phyloP scores from a whole-genome alignment of 495 filamentous ascomycete genomes.

The Neurospora sp. region DNA sequence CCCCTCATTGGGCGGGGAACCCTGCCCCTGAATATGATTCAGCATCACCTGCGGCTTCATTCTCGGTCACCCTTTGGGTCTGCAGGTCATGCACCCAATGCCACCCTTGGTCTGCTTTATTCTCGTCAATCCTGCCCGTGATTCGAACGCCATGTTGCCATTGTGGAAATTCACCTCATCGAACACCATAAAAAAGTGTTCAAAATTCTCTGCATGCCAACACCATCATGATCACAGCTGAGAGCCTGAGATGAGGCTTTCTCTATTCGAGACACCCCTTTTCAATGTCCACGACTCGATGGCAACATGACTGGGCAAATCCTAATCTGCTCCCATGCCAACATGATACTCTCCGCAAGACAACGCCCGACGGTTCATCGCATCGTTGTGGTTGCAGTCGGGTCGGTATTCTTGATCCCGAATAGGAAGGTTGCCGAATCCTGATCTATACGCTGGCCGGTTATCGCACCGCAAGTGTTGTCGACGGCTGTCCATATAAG shows the following conservation, averaged over 20 bases:
- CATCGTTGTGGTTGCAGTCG: background rate
- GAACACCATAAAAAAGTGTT: background rate
- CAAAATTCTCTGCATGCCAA: background rate
- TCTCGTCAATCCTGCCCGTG: background rate
- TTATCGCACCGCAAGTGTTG: background rate
- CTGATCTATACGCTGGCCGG: background rate
- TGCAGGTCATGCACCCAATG: background rate
- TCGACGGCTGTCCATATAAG: background rate
- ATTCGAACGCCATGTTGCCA: background rate
- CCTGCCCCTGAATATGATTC: background rate
- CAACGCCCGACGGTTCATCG: background rate
- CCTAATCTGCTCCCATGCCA: background rate
- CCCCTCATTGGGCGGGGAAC: background rate
- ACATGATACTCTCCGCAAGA: background rate
- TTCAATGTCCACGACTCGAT: background rate
- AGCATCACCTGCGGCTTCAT: background rate
- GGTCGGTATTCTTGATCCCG: background rate
- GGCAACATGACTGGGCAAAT: background rate
- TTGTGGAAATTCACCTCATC: background rate
- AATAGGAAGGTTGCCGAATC: background rate
- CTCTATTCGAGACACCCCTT: background rate
- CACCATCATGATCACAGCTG: background rate
- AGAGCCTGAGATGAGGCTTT: background rate
- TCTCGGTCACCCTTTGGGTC: background rate
- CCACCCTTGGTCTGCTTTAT: background rate